A percentile compares a stretch with the other conserved stretches of the same genome.
Conservation (phyloP, 1,139 yeast species). For the Candida tropicalis region DNA sequence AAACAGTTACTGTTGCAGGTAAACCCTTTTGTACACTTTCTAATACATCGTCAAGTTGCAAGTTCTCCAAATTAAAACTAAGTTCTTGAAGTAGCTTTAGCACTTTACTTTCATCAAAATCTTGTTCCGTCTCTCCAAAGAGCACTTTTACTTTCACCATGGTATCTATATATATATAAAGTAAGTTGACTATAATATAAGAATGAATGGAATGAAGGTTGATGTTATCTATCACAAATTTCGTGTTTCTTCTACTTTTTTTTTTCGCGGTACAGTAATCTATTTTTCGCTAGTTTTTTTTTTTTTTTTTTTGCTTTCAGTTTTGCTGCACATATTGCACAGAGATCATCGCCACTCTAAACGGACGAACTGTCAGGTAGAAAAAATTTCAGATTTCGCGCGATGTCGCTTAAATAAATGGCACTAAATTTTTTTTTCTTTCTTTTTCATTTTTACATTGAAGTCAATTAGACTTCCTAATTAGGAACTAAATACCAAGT, state of each 20-base stretch:
- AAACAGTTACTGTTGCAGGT: slow-evolving; percentile 33
- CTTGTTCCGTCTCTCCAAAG: slow-evolving; percentile 12
- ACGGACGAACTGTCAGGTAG: too few relatives aligned
- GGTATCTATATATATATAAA: neutral
- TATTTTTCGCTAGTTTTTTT: too few relatives aligned
- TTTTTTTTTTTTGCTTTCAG: neutral
- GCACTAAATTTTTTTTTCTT: too few relatives aligned
- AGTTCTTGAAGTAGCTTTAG: slow-evolving; percentile 20
- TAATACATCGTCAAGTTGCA: slow-evolving; percentile 26
- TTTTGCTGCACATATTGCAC: slow-evolving; percentile 14
- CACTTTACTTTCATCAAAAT: slow-evolving; percentile 20
- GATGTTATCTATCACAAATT: slow-evolving; percentile 1
- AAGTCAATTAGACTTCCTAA: slow-evolving; percentile 15
- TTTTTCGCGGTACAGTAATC: too few relatives aligned
- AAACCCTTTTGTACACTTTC: slow-evolving; percentile 28
- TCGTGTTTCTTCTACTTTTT: neutral
- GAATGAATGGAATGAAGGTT: slow-evolving; percentile 1
- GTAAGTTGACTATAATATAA: neutral
- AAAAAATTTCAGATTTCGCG: slow-evolving; percentile 2
- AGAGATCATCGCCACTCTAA: too few relatives aligned
- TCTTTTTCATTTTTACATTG: slow-evolving; percentile 6
- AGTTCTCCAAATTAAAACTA: slow-evolving; percentile 24
- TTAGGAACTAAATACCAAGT: slow-evolving; percentile 17
- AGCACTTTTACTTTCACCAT: slow-evolving; percentile 8
- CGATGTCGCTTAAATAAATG: neutral